Base-by-base conservation (phyloP, 768 basidiomycete genomes). In the Cubamyces sp. region DNA sequence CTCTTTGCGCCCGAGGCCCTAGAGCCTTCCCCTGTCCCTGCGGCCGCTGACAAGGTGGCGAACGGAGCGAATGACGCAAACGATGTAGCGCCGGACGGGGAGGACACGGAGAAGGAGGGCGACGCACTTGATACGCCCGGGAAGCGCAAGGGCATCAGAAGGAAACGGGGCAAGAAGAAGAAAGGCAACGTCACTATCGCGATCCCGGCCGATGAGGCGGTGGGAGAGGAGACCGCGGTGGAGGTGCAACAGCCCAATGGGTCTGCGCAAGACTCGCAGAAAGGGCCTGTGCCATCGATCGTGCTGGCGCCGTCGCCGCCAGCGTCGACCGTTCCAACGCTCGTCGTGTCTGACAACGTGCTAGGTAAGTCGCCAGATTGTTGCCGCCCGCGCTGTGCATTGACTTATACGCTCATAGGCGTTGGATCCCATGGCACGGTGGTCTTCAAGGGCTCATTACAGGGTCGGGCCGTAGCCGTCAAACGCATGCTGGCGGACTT, bases 401-500 rank as follows among this genome's bases (percentile, higher is more conserved):
- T 53, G 23, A 25, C 34, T 30, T 60, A 50, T 52, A 46, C 30
- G n/a, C 3, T 21, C 12, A 1, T 65, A 97, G 96, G 96, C 4
- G 94, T 90, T 68, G 96, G 96, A 3, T 98, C 95, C 0, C 95
- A 98, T 70, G 97, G 97, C 6, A 99, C 97, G 0, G 91, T 98
- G 43, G 97, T 99, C 3, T 94, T 86, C 76, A 84, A 90, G 70
- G 97, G 96, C 3, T 91, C 94, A 7, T 84, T 98, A n/a, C 96
- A 98, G 77, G 95, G 94, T 0, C 89, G 97, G 54, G 91, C 96
- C 0, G 97, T 99, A 0, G 97, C 97, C n/a, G 95, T 99, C 60
- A 98, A 99, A 74, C 92, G 97, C 0, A 84, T 99, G 3, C 83
- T 98, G 7, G 90, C 89, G 67, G 96, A 98, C 74, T 98, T 98